Evolutionary conservation across 2,329 filamentous ascomycete genomes (phyloP), one percentile per base, ranked within the genome.

Genomic region (Ascochyta viciae-villosae): DNA sequence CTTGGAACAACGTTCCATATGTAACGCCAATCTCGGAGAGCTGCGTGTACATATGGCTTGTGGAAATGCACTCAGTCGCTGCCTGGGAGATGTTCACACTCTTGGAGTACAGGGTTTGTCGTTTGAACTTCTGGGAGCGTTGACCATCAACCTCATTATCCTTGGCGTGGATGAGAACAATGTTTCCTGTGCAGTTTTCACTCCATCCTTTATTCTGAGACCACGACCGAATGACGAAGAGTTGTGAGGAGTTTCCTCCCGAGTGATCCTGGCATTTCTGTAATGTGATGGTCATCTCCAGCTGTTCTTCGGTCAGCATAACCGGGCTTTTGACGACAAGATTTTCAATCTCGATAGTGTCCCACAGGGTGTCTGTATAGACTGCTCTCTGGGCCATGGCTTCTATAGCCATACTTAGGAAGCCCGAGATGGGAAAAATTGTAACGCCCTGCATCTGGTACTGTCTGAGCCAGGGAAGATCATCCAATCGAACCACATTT

Each of bases 161-260:
- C 12, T 78, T 73, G 7, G 63, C 61, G 8, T 68, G 59, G 41
- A 72, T 70, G 3, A 81, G 76, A 6, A 77, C 71, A 9, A 86
- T 75, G 8, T 40, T 31, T 15, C 70, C 70, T 16, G 57, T 63
- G 66, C 84, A 87, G 63, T 88, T 82, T 63, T 87, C 82, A 0
- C 80, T 80, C 85, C 85, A 87, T 10, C 82, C 81, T 37, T 81
- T 77, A 12, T 71, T 77, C 13, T 77, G 76, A 0, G 79, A 79
- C 79, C 80, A 85, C 0, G 84, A 85, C 41, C 78, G 83, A 24
- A 87, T 82, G 1, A 77, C 72, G 71, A 87, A 87, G 9, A 58
- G 37, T 16, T 56, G 52, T 9, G 50, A 41, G 3, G 22, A 5
- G 7, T 13, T 29, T 22, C 34, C 46, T 13, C 26, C 35, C 6